Conservation (phyloP, 2,329 filamentous ascomycete genomes). For the Penicillium sp. region DNA sequence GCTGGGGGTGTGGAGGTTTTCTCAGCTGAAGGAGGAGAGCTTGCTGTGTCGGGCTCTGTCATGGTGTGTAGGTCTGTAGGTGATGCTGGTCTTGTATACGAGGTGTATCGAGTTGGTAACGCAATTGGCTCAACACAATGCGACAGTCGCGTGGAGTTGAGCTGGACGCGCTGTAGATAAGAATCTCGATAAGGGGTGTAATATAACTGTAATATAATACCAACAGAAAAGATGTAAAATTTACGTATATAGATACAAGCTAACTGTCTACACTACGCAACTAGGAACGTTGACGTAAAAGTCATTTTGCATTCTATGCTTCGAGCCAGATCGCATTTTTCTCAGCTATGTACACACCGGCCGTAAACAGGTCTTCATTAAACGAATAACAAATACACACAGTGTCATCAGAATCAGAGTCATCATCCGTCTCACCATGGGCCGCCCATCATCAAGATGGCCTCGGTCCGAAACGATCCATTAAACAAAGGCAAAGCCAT, state of each 20-base stretch:
- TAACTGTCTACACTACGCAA: neutral
- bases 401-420: conserved; percentile 20
- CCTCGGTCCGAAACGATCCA: conserved; percentile 1
- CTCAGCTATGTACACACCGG: conserved; percentile 20
- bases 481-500: conserved; percentile 7
- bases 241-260: neutral
- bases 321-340: conserved; percentile 17
- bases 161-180: neutral
- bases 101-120: no score
- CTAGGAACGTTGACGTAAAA: neutral
- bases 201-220: neutral
- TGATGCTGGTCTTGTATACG: neutral
- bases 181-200: neutral
- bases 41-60: neutral
- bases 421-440: conserved; percentile 21
- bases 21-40: neutral
- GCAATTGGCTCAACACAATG: neutral
- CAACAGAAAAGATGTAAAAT: neutral
- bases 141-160: neutral
- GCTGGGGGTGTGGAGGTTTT: neutral
- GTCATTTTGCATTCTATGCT: conserved; percentile 9
- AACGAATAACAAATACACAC: conserved; percentile 22
- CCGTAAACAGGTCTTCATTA: conserved; percentile 23
- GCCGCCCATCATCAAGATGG: conserved; percentile 22
- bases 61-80: neutral